A percentile compares a stretch with the other conserved stretches of the same genome.
Evolutionary conservation across 108 stramenopile species (phyloP).

Genomic region (Cylindrotheca closterium): DNA sequence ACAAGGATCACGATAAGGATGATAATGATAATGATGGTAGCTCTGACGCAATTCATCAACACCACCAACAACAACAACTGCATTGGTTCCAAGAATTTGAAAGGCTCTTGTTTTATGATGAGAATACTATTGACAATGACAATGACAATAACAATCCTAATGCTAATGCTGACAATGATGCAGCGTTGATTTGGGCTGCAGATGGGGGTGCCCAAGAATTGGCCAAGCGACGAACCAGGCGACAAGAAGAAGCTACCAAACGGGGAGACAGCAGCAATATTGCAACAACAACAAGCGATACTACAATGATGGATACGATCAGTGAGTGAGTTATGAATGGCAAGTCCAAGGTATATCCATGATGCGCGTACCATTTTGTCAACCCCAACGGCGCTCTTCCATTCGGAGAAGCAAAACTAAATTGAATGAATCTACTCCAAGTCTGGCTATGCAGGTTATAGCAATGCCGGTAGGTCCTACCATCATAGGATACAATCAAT

Average conservation of each 20-base stretch:
- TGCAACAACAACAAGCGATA: too few relatives aligned
- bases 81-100: conserved; percentile 25
- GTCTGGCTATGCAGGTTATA: not conserved
- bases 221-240: conserved; percentile 20
- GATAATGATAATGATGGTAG: too few relatives aligned
- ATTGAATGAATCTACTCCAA: not conserved
- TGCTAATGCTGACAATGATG: conserved; percentile 16
- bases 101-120: not conserved
- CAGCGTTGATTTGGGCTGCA: conserved; percentile 28
- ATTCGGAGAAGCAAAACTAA: not conserved
- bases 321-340: too few relatives aligned
- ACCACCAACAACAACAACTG: conserved; percentile 11
- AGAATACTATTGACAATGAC: not conserved
- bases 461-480: not conserved
- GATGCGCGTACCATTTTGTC: too few relatives aligned
- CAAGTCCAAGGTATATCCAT: too few relatives aligned
- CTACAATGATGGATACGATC: too few relatives aligned
- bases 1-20: not conserved
- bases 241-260: conserved; percentile 20
- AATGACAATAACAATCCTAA: conserved; percentile 5
- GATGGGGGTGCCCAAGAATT: conserved; percentile 33
- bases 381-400: too few relatives aligned
- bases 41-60: not conserved
- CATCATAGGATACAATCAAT: not conserved
- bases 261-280: too few relatives aligned